These are phyloP conservation scores for Inonotus hispidus DNA, from an alignment of 1,284 basidiomycete species.

Conservation along the genomic window DNA sequence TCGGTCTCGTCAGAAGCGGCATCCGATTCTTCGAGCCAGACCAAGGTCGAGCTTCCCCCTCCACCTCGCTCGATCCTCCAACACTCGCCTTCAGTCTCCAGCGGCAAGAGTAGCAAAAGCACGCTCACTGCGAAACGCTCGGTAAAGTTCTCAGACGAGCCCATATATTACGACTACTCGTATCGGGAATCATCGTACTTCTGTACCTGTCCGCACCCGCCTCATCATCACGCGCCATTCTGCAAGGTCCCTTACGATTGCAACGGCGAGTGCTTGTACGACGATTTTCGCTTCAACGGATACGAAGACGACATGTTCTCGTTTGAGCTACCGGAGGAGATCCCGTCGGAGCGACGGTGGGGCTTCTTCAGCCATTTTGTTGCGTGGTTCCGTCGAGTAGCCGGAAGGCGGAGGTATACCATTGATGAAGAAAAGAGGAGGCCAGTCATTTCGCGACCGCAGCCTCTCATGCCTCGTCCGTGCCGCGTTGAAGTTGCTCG, in stretches of 20 bases:
- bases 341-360: slow-evolving; percentile 16
- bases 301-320: slow-evolving; percentile 20
- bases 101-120: slow-evolving; percentile 14
- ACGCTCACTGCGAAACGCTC: slow-evolving; percentile 18
- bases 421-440: slow-evolving; percentile 16
- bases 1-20: slow-evolving; percentile 73
- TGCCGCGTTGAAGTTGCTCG: neutral
- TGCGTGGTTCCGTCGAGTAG: slow-evolving; percentile 15
- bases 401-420: slow-evolving; percentile 10
- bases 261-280: slow-evolving; percentile 16
- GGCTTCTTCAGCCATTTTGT: slow-evolving; percentile 15
- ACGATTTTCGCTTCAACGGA: slow-evolving; percentile 6
- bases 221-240: slow-evolving; percentile 3
- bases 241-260: slow-evolving; percentile 17
- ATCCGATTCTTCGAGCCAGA: slow-evolving; percentile 67
- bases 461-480: slow-evolving; percentile 10
- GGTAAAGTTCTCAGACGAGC: slow-evolving; percentile 19
- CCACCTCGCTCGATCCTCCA: slow-evolving; percentile 16
- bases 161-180: slow-evolving; percentile 19
- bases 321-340: slow-evolving; percentile 17
- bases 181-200: slow-evolving; percentile 7
- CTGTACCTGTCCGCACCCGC: slow-evolving; percentile 8
- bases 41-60: slow-evolving; percentile 14
- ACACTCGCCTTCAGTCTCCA: slow-evolving; percentile 17
- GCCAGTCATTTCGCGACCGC: slow-evolving; percentile 13